Evolutionary conservation across 2,329 filamentous ascomycete genomes (phyloP).

Genomic region (Tolypocladium sp.): DNA sequence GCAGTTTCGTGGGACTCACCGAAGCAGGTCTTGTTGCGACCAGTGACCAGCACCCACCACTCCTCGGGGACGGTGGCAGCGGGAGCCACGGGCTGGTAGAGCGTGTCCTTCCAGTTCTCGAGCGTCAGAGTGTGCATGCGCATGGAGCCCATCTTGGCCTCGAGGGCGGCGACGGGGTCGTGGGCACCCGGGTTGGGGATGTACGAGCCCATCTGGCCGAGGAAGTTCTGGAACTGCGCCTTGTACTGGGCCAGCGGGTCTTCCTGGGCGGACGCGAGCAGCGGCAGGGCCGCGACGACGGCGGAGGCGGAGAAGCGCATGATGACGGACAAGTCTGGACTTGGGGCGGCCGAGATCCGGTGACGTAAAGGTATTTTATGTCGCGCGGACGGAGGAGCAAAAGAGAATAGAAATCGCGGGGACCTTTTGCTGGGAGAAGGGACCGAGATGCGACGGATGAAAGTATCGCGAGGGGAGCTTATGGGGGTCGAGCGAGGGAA

Average conservation of each 20-base stretch:
- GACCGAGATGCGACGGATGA: background rate
- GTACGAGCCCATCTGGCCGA: conserved; percentile 48
- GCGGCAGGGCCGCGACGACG: conserved; percentile 44
- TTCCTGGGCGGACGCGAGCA: conserved; percentile 44
- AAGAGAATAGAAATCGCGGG: background rate
- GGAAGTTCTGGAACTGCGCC: conserved; percentile 54
- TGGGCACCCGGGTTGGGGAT: conserved; percentile 37
- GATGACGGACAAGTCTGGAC: conserved; percentile 12
- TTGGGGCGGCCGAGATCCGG: too few relatives aligned
- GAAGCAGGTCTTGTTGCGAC: conserved; percentile 71
- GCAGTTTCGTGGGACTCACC: conserved; percentile 30
- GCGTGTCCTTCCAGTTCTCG: conserved; percentile 60
- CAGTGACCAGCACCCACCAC: conserved; percentile 68
- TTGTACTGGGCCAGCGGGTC: conserved; percentile 47
- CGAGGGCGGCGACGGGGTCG: conserved; percentile 30
- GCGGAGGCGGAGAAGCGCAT: conserved; percentile 51
- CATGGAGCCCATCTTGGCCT: conserved; percentile 29
- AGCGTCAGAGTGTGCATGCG: conserved; percentile 49
- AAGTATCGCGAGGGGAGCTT: background rate
- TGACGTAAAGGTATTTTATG: too few relatives aligned
- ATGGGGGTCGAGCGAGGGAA: background rate
- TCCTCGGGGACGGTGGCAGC: conserved; percentile 57
- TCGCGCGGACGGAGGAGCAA: too few relatives aligned
- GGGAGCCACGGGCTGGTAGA: conserved; percentile 52
- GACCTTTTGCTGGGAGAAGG: background rate